phyloP scores from a whole-genome alignment of 345 rosid genomes.

The Eucalyptus erythrocorys region DNA sequence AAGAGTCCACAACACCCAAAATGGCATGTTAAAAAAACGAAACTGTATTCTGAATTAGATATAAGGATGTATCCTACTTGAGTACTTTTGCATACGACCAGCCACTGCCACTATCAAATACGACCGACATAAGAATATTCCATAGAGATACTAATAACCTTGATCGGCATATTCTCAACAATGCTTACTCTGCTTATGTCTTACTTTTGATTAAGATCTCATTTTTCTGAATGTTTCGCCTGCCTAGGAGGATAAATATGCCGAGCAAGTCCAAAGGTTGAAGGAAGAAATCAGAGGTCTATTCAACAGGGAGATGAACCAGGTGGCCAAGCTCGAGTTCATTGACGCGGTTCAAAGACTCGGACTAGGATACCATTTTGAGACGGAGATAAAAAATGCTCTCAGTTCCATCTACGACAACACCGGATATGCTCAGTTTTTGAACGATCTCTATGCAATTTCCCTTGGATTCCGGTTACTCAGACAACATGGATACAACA shows the following conservation, averaged over 20 bases:
- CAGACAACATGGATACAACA: neutral
- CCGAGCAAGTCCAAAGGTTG: neutral
- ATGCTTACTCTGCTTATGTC: neutral
- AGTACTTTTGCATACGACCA: neutral
- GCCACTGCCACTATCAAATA: neutral
- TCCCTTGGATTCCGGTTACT: slow-evolving; percentile 6
- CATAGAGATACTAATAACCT: neutral
- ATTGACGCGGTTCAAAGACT: slow-evolving; percentile 4
- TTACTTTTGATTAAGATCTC: neutral
- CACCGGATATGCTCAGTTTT: neutral
- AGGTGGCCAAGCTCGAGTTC: neutral
- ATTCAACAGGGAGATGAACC: neutral
- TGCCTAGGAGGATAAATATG: neutral
- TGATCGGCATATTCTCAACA: neutral
- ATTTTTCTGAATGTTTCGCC: neutral
- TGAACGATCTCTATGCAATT: neutral
- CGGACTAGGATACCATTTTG: slow-evolving; percentile 5
- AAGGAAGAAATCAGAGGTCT: neutral
- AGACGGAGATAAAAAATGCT: neutral
- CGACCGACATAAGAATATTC: neutral
- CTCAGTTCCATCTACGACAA: neutral
- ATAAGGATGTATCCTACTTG: neutral
- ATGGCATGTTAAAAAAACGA: neutral
- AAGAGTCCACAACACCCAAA: neutral
- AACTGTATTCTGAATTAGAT: neutral